Evolutionary conservation across 129 eudicot genomes (phyloP).

Genomic region (Saussurea involucrata): DNA sequence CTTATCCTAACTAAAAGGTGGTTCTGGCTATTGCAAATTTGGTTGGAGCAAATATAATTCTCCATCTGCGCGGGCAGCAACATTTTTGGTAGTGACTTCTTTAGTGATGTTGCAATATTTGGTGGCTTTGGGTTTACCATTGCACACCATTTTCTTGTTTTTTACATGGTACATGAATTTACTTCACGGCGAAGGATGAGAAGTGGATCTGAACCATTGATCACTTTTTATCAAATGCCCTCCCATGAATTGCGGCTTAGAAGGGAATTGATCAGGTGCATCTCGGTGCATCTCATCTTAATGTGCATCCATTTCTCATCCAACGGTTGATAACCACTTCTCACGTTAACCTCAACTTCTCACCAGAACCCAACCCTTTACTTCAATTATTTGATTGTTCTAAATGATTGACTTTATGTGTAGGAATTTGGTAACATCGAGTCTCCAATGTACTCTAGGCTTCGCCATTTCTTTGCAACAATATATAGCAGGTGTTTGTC

Average conservation of each 20-base stretch:
- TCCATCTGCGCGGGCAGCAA: slow-evolving; percentile 88
- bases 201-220: no score
- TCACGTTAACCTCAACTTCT: no score
- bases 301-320: no score
- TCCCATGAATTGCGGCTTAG: no score
- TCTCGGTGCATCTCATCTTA: no score
- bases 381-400: slow-evolving; percentile 1
- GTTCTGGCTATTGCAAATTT: slow-evolving; percentile 94
- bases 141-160: background rate
- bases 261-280: no score
- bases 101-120: background rate
- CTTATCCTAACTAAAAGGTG: slow-evolving; percentile 51
- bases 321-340: no score
- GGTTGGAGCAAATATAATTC: slow-evolving; percentile 91
- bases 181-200: no score
- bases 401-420: slow-evolving; percentile 11
- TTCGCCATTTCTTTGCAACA: slow-evolving; percentile 82
- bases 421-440: slow-evolving; percentile 99
- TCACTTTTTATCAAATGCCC: no score
- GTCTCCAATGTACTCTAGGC: slow-evolving; percentile 89
- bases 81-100: slow-evolving; percentile 63
- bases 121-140: background rate
- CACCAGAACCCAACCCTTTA: no score
- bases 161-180: background rate
- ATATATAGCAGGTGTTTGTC: slow-evolving; percentile 69